phyloP scores from a whole-genome alignment of 768 basidiomycete genomes.

The Lyophyllum decastes region DNA sequence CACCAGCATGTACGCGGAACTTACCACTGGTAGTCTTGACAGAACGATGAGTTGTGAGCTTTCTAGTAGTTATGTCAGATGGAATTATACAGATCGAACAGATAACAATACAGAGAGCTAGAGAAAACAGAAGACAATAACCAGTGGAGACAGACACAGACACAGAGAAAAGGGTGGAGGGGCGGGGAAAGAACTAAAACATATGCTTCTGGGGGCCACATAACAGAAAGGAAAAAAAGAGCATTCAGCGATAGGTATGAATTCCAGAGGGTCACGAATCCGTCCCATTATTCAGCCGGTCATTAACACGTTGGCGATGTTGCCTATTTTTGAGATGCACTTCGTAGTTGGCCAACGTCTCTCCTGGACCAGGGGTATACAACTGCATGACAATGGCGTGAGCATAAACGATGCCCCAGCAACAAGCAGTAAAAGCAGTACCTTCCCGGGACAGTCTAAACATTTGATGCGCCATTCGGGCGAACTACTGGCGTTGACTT shows the following conservation, averaged over 20 bases:
- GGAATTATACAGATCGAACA: constrained; percentile 27
- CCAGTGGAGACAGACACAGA: not conserved
- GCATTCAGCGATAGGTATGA: constrained; percentile 6
- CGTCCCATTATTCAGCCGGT: constrained; percentile 40
- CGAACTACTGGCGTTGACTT: constrained; percentile 49
- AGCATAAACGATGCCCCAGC: not conserved
- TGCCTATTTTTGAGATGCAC: constrained; percentile 88
- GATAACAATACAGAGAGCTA: constrained; percentile 37
- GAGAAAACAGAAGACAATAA: constrained; percentile 9
- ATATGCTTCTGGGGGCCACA: too few relatives aligned
- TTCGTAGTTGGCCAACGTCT: constrained; percentile 88
- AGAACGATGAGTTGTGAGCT: too few relatives aligned
- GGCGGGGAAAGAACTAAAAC: too few relatives aligned
- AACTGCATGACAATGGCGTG: constrained; percentile 42
- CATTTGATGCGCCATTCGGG: constrained; percentile 93
- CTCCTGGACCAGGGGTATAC: constrained; percentile 88
- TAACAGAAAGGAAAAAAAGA: not conserved
- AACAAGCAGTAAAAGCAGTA: constrained; percentile 29
- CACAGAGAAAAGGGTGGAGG: constrained; percentile 8
- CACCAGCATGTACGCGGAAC: too few relatives aligned
- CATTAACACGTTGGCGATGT: constrained; percentile 75
- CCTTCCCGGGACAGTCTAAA: constrained; percentile 92
- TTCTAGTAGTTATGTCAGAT: not conserved
- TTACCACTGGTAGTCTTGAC: too few relatives aligned
- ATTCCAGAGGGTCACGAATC: constrained; percentile 18